Evolutionary conservation across 164 flowering plant species (phyloP), one percentile per base, ranked within the genome.

Genomic region (Cinnamomum chago): DNA sequence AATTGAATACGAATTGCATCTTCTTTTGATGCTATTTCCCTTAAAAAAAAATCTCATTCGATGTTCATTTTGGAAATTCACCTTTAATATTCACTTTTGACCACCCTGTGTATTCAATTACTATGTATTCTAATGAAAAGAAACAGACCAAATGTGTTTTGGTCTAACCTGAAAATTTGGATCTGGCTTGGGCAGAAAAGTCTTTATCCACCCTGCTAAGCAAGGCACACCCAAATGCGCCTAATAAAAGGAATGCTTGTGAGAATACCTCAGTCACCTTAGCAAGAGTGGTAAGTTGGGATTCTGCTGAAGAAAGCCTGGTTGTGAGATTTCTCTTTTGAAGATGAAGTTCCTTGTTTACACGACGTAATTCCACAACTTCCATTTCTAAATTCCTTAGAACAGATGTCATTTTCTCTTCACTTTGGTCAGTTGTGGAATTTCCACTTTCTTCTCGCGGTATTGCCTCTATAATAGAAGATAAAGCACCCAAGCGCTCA

Each of bases 311-410:
- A 67, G 92, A 79, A 50, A 94, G 82, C 69, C 79, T 85, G 78
- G 90, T 87, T 79, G 89, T 60, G 51, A 90, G 86, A 76, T 84
- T 85, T 76, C 97, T 85, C 86, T 92, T 92, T 66, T 94, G 86
- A 73, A 90, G 84, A 85, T 94, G 98, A 15, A 94, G 83, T 81
- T 94, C 98, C 86, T 87, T 92, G 73, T 92, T 94, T 72, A 89
- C 47, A 2, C 98, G 84, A 76, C 95, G 87, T 77, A 94, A 74
- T 80, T 90, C 91, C 23, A 94, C 81, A 40, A 90, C 90, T 79
- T 94, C 98, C 86, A 94, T 81, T 65, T 90, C 97, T 7, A 88
- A 80, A 76, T 80, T 77, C 30, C 76, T 68, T 24, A 72, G 62
- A 2, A 62, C 24, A 10, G 22, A 9, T 2, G 9, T 30, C 20